These are phyloP conservation scores for Phaeosphaeriaceae sp. DNA, from an alignment of 2,329 filamentous ascomycete species.

Conservation along the genomic window DNA sequence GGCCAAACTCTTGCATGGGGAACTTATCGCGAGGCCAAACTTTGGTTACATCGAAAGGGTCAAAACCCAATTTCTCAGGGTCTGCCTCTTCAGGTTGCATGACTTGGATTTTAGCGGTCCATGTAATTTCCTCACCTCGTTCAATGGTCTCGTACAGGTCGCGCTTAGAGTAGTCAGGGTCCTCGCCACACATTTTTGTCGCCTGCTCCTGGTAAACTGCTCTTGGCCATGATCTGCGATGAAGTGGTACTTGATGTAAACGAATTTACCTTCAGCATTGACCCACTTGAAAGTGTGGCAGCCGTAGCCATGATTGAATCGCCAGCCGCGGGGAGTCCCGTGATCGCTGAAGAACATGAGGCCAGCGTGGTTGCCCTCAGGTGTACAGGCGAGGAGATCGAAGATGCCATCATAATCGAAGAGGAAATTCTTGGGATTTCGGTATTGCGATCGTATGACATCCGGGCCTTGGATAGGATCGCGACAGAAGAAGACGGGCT, in stretches of 20 bases:
- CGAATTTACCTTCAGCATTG: constrained; percentile 56
- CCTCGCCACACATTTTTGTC: constrained; percentile 54
- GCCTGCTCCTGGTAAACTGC: constrained; percentile 56
- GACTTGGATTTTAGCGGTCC: constrained; percentile 55
- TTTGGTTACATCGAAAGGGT: constrained; percentile 62
- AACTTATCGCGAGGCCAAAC: constrained; percentile 59
- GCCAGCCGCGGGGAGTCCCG: constrained; percentile 57
- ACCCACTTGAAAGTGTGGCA: constrained; percentile 58
- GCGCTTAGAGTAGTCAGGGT: constrained; percentile 59
- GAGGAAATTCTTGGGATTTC: constrained; percentile 57
- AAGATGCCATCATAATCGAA: constrained; percentile 58
- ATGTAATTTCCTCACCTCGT: constrained; percentile 50
- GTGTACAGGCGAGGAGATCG: constrained; percentile 57
- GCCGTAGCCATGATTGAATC: constrained; percentile 50
- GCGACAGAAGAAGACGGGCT: constrained; percentile 58
- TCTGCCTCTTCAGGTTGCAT: constrained; percentile 57
- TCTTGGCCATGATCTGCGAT: constrained; percentile 56
- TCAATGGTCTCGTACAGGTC: constrained; percentile 56
- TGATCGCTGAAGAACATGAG: constrained; percentile 60
- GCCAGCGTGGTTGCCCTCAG: constrained; percentile 56
- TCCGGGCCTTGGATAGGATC: constrained; percentile 57
- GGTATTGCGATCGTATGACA: constrained; percentile 56
- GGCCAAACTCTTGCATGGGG: constrained; percentile 58
- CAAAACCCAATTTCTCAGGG: constrained; percentile 58
- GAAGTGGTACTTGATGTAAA: constrained; percentile 61